Base-by-base conservation (phyloP, 108 stramenopile genomes). In the Fistulifera pelliculosa region DNA sequence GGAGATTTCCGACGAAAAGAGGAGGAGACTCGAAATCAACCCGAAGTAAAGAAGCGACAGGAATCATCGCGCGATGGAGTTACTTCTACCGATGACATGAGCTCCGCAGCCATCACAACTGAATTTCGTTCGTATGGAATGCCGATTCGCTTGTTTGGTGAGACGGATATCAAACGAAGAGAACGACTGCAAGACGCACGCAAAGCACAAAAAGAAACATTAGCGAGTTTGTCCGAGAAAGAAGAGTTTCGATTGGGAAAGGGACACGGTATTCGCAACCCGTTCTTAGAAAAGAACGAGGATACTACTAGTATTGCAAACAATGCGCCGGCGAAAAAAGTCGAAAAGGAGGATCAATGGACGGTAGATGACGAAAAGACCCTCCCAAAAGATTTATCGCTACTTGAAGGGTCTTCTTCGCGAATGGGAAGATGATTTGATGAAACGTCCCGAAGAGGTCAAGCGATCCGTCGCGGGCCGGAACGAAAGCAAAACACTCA, bases 401-500 rank as follows among this genome's bases (percentile, higher is more conserved):
- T 98, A 79, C 62, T 88, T 96, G 70, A 89, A 90, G 65, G 58
- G 65, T 16, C 74, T 93, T 14, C 51, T 98, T 40, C 78, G 79
- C 22, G 66, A 85, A 51, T 98, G 96, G 96, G 95, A 94, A 68
- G 54, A 60, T 0, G 84, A 92, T 38, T 74, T 96, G 39, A 70
- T 68, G 51, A 57, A 52, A 0, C 81, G 94, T 13, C 64, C 83
- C 0, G 86, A 91, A 3, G 15, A 64, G 6, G 69, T 75, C 27
- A 74, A 77, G 26, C 63, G 64, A 7, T 65, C 85, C 28, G 74
- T 80, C 8, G 68, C 73, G 0, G 94, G 94, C 16, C 75, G 74
- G 49, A 85, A 85, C 41, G 95, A 95, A 65, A 93, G 87, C 43
- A 92, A 89, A 69, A 93, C 94, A 7, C 55, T 81, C 23, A 94